These are phyloP conservation scores for Albophoma yamanashiensis DNA, from an alignment of 2,329 filamentous ascomycete genomes.

Conservation along the genomic window DNA sequence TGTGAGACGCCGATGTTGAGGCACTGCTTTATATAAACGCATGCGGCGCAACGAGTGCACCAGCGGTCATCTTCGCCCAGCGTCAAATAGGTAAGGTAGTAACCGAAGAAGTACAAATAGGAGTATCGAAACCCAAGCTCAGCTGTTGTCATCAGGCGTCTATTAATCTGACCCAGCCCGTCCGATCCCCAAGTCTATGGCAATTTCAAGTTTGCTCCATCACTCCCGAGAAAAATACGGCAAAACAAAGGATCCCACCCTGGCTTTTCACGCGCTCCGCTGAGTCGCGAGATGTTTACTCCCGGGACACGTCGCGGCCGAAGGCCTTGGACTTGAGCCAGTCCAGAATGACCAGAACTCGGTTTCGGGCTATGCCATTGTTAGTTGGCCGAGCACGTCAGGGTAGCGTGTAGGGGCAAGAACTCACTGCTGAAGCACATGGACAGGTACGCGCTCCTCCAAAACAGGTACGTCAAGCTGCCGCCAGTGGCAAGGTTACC, in stretches of 20 bases:
- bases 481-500: conserved; percentile 93
- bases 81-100: neutral
- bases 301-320: conserved; percentile 84
- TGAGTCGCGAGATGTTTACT: conserved; percentile 35
- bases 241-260: neutral
- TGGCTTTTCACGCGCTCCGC: neutral
- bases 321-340: conserved; percentile 97
- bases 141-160: neutral
- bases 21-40: neutral
- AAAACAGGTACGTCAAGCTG: conserved; percentile 94
- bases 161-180: conserved; percentile 2
- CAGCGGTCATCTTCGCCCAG: neutral
- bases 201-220: conserved; percentile 1
- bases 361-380: conserved; percentile 63
- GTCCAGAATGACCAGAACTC: conserved; percentile 83
- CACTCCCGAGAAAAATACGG: conserved; percentile 1
- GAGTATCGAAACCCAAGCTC: neutral
- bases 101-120: neutral
- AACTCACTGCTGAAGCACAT: conserved; percentile 99
- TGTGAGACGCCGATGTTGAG: neutral
- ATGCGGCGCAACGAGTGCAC: neutral
- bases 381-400: conserved; percentile 5
- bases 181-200: conserved; percentile 5
- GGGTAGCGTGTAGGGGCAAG: neutral
- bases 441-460: conserved; percentile 94